Percentiles rank a stretch among this genome's conserved stretches.
These are phyloP conservation scores for Exophiala aquamarina DNA, from an alignment of 2,329 filamentous ascomycete species.

Conservation along the genomic window DNA sequence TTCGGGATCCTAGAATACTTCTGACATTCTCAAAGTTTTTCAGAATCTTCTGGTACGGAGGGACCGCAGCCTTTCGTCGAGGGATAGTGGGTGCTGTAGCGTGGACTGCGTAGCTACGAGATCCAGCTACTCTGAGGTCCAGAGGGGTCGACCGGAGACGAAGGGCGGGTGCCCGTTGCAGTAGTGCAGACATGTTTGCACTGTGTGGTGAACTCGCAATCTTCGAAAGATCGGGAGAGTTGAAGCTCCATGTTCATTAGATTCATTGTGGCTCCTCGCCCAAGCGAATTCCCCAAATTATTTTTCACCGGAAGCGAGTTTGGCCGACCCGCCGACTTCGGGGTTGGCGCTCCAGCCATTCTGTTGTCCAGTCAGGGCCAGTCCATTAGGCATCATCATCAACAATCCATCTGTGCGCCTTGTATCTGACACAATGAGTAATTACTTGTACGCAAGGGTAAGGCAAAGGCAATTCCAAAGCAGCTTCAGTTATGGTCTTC, in stretches of 20 bases:
- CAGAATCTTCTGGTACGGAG: constrained; percentile 80
- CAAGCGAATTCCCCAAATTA: too few species aligned
- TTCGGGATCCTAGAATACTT: constrained; percentile 65
- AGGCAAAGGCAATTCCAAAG: too few species aligned
- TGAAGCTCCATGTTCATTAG: too few species aligned
- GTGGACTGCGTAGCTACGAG: constrained; percentile 24
- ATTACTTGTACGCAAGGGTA: too few species aligned
- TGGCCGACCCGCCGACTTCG: background rate
- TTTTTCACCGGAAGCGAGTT: background rate
- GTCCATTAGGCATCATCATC: background rate
- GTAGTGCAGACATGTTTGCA: constrained; percentile 16
- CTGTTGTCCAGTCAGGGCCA: background rate
- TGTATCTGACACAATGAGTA: too few species aligned
- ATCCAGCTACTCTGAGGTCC: constrained; percentile 15
- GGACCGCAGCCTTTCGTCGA: constrained; percentile 45
- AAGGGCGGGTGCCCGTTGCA: constrained; percentile 19
- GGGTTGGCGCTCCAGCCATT: background rate
- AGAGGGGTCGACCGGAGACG: constrained; percentile 21
- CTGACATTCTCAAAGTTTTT: constrained; percentile 74
- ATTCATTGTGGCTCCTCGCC: too few species aligned
- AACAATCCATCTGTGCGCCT: too few species aligned
- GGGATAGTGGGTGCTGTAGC: constrained; percentile 12
- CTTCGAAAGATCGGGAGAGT: background rate
- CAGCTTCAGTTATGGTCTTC: too few species aligned
- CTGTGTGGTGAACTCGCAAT: background rate